Evolutionary conservation across 1,284 basidiomycete genomes (phyloP).

Genomic region (Bondarzewia mesenterica): DNA sequence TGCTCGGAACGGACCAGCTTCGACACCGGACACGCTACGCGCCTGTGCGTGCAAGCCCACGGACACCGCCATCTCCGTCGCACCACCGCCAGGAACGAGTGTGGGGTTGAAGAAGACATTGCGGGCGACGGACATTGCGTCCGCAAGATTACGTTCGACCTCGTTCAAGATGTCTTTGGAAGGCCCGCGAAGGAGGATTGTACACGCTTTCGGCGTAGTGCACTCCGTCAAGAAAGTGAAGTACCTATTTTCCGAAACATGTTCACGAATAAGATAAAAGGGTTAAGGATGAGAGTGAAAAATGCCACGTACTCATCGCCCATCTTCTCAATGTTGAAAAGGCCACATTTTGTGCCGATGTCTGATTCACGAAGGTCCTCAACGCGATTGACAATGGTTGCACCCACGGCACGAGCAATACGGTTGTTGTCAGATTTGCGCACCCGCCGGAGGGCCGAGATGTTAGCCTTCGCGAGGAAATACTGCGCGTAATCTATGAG

Average conservation of each 20-base stretch:
- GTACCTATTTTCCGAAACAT: too few species aligned
- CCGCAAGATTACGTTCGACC: constrained; percentile 95
- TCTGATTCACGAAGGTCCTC: constrained; percentile 92
- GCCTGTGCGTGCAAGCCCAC: constrained; percentile 86
- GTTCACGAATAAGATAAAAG: constrained; percentile 1
- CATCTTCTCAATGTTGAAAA: constrained; percentile 96
- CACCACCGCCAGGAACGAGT: constrained; percentile 91
- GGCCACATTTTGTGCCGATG: constrained; percentile 87
- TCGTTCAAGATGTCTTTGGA: constrained; percentile 98
- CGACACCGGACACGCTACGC: constrained; percentile 73
- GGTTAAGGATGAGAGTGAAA: neutral
- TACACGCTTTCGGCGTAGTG: constrained; percentile 92
- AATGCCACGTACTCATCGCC: constrained; percentile 80
- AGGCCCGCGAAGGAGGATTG: constrained; percentile 95
- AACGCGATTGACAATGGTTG: constrained; percentile 94
- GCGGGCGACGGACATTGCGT: constrained; percentile 95
- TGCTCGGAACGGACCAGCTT: constrained; percentile 86
- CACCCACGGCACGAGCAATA: constrained; percentile 91
- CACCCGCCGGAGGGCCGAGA: constrained; percentile 90
- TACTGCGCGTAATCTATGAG: constrained; percentile 86
- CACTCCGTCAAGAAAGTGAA: constrained; percentile 96
- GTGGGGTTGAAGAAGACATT: constrained; percentile 94
- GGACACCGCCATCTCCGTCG: constrained; percentile 96
- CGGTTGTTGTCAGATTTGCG: constrained; percentile 99
- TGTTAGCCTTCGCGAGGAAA: constrained; percentile 81